Conservation (phyloP, 805 yeast genomes). For the Aciculoconidium aculeatum region DNA sequence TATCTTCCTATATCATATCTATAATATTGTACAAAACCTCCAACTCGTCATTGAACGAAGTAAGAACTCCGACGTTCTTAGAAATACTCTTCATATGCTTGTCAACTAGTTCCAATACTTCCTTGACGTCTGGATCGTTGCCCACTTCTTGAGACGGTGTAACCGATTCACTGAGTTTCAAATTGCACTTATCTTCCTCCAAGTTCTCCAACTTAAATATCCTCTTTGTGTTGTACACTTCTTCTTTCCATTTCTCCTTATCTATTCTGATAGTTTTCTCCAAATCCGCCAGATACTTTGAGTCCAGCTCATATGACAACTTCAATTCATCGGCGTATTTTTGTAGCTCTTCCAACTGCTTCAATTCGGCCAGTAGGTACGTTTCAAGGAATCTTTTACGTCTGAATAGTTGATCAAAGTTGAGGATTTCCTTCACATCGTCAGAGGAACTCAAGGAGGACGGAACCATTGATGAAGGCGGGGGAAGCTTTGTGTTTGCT, state of each 20-base stretch:
- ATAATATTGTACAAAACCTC: constrained; percentile 12
- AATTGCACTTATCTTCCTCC: too few relatives aligned
- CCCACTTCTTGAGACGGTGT: too few relatives aligned
- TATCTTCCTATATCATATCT: too few relatives aligned
- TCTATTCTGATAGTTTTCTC: constrained; percentile 14
- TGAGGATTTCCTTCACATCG: too few relatives aligned
- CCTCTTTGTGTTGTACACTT: constrained; percentile 2
- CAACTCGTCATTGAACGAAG: constrained; percentile 11
- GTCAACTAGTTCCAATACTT: constrained; percentile 11
- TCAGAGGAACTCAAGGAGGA: constrained; percentile 7
- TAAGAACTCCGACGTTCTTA: constrained; percentile 10
- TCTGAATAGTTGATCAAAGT: constrained; percentile 20
- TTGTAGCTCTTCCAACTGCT: constrained; percentile 30
- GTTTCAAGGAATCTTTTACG: constrained; percentile 27
- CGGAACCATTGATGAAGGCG: constrained; percentile 12
- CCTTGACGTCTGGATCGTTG: constrained; percentile 16
- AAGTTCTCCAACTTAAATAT: too few relatives aligned
- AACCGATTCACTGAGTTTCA: too few relatives aligned
- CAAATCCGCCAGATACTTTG: constrained; percentile 26
- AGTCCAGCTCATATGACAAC: constrained; percentile 25
- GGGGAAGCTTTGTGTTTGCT: constrained; percentile 22
- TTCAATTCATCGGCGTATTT: constrained; percentile 18
- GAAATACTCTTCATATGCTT: constrained; percentile 12
- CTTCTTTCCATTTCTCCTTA: constrained; percentile 3
- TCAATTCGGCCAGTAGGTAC: constrained; percentile 34